A percentile compares a stretch with the other conserved stretches of the same genome.
These are phyloP conservation scores for Pseudohyphozyma bogoriensis DNA, from an alignment of 768 basidiomycete species.

Conservation along the genomic window DNA sequence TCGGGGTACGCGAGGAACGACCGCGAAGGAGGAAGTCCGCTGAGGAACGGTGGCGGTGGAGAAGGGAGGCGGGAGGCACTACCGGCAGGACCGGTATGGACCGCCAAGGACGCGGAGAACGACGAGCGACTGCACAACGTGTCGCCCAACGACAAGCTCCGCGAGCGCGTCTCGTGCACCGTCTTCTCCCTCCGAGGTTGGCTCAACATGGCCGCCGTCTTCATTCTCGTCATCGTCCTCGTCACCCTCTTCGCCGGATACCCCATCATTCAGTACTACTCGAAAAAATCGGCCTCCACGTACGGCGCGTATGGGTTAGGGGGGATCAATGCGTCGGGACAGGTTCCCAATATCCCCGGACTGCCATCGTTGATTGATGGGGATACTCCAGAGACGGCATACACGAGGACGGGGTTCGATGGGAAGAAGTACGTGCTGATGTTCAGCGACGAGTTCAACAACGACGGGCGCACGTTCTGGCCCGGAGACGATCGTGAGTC, in stretches of 20 bases:
- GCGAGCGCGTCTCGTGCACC: background rate
- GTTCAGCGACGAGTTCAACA: constrained; percentile 69
- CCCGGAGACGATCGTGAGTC: constrained; percentile 37
- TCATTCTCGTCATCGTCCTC: constrained; percentile 58
- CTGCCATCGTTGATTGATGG: constrained; percentile 55
- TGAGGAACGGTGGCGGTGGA: background rate
- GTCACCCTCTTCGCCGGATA: constrained; percentile 77
- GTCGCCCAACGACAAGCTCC: background rate
- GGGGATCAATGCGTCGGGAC: constrained; percentile 65
- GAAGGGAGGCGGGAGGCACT: too few relatives aligned
- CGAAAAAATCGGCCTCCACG: constrained; percentile 26
- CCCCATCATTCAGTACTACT: constrained; percentile 59
- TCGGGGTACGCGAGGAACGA: too few relatives aligned
- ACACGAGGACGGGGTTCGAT: constrained; percentile 59
- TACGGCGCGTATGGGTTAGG: constrained; percentile 61
- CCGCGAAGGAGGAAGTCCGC: too few relatives aligned
- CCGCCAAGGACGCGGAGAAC: constrained; percentile 60
- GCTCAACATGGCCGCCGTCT: constrained; percentile 62
- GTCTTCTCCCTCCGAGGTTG: constrained; percentile 66
- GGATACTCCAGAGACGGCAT: constrained; percentile 56
- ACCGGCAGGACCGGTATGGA: constrained; percentile 21
- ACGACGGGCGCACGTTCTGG: constrained; percentile 56
- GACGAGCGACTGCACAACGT: constrained; percentile 85
- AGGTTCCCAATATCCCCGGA: constrained; percentile 43
- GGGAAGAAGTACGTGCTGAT: constrained; percentile 67